Evolutionary conservation across 768 basidiomycete species (phyloP), one percentile per base, ranked within the genome.

Genomic region (Psilocybe sp.): DNA sequence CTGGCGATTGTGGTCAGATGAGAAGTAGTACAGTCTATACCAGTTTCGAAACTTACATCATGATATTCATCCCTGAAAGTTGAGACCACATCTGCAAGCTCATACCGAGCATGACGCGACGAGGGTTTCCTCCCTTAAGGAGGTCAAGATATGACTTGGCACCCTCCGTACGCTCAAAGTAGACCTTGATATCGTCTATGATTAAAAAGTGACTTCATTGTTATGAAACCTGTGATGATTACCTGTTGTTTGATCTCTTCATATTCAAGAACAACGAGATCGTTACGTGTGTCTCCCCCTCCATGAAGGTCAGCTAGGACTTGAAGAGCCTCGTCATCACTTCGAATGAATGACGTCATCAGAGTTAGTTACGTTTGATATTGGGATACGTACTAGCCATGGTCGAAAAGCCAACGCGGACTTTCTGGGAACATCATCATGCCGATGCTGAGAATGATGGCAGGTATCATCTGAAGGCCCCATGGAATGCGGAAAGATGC

Each of bases 11-110:
- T 13, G 32, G 9, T 13, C 41, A 14, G 41, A 16, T 33, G n/a
- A 3, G 15, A 39, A 11, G 8, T 20, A 2, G 7, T 5, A 9
- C 28, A 49, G 4, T 7, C 5, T 13, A 20, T n/a, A 42, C 13
- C 5, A 33, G 34, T 36, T 14, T 45, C 36, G n/a, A 41, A 14
- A 57, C 71, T 33, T 56, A 81, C 86, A 90, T 87, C 87, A 90
- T 89, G 58, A 89, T 79, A 62, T 89, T 88, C 82, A 89, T 87
- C 33, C 86, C 85, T 9, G 75, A 76, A 15, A 89, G 70, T 60
- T 90, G 89, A 52, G 80, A 82, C 89, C 87, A 90, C 80, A 85
- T 85, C 65, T 92, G 89, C 35, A 89, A 69, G n/a, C 75, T 74
- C 52, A 76, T 74, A 34, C 87, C 89, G 19, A 91, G 76, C 51